A percentile compares a stretch with the other conserved stretches of the same genome.
Evolutionary conservation across 306 rosid genomes (phyloP).

Genomic region (Casuarina glauca): DNA sequence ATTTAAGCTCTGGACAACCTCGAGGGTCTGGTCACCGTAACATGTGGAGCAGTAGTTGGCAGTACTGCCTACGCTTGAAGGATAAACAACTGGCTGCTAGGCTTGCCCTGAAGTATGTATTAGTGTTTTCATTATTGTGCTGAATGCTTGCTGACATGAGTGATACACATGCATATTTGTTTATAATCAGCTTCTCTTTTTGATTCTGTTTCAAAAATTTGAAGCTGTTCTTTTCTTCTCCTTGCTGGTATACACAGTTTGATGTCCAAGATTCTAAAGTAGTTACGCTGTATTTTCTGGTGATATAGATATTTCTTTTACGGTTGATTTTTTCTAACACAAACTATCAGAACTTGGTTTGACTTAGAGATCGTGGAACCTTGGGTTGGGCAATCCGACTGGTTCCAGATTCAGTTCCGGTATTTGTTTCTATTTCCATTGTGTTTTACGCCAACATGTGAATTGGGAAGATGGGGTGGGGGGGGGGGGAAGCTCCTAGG

Average conservation of each 20-base stretch:
- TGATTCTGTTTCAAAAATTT: background rate
- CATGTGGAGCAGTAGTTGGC: slow-evolving; percentile 89
- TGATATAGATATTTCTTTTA: background rate
- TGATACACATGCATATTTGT: slow-evolving; percentile 14
- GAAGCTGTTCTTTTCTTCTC: slow-evolving; percentile 2
- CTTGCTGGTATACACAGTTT: background rate
- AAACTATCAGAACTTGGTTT: background rate
- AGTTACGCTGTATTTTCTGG: background rate
- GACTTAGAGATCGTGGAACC: background rate
- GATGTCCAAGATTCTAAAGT: background rate
- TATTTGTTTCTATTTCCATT: background rate
- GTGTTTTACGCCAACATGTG: background rate
- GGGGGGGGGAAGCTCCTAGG: too few species aligned
- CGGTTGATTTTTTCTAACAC: background rate
- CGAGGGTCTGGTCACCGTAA: slow-evolving; percentile 61
- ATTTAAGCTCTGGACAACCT: slow-evolving; percentile 49
- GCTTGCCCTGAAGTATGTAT: slow-evolving; percentile 79
- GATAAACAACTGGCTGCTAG: slow-evolving; percentile 89
- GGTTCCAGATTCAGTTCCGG: background rate
- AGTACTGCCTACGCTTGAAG: slow-evolving; percentile 93
- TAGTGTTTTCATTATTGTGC: slow-evolving; percentile 23
- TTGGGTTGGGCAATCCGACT: background rate
- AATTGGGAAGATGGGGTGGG: too few species aligned
- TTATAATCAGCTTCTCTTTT: slow-evolving; percentile 1
- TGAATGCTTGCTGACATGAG: slow-evolving; percentile 23